A percentile compares a stretch with the other conserved stretches of the same genome.
Conservation (phyloP, 2,329 filamentous ascomycete genomes). For the Aureobasidium sp. region DNA sequence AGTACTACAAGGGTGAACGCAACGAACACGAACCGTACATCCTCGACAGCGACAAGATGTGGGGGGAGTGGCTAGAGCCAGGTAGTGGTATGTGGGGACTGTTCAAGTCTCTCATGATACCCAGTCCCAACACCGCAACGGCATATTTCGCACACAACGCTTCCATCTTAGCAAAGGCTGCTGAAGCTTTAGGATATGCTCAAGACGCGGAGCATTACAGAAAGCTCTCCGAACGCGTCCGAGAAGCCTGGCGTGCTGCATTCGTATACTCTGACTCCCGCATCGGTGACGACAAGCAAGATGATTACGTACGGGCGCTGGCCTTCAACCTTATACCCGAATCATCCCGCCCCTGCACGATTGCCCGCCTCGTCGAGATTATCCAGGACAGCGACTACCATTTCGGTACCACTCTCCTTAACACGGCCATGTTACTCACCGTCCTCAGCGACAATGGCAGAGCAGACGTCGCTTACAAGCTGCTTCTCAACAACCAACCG, state of each 20-base stretch:
- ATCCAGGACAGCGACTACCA: background rate
- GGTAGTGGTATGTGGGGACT: constrained; percentile 14
- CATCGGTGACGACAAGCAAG: constrained; percentile 11
- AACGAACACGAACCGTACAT: constrained; percentile 13
- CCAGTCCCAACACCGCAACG: constrained; percentile 7
- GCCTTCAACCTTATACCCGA: background rate
- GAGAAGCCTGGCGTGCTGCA: background rate
- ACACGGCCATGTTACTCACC: constrained; percentile 2
- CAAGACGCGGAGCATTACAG: constrained; percentile 5
- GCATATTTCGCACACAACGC: constrained; percentile 9
- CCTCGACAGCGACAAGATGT: constrained; percentile 10
- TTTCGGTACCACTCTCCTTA: constrained; percentile 10
- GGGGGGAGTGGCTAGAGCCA: constrained; percentile 6
- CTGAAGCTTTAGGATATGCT: background rate
- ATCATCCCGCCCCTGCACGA: background rate
- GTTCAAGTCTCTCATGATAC: constrained; percentile 7
- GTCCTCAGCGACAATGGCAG: constrained; percentile 5
- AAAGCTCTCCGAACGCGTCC: background rate
- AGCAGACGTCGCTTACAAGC: constrained; percentile 5
- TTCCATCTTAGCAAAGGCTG: background rate
- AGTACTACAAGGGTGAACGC: constrained; percentile 5
- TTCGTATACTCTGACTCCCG: background rate
- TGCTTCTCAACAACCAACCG: background rate
- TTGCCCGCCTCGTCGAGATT: background rate
- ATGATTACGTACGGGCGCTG: constrained; percentile 7